Conservation (phyloP, 441 rosid species). For the Pelargonium myrrhifolium region DNA sequence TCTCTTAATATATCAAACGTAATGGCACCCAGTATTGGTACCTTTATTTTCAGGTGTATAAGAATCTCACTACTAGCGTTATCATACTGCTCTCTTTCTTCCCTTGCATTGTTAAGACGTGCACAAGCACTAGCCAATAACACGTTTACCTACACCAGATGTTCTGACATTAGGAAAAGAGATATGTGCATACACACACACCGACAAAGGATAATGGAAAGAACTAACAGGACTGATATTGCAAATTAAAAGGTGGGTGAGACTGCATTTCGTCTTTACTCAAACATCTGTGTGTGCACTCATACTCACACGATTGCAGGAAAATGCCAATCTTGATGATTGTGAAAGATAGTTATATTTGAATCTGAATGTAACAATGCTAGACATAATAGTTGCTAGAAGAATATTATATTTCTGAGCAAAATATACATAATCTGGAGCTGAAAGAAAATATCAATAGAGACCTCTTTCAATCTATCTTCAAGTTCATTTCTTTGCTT, state of each 20-base stretch:
- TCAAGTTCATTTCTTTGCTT: conserved; percentile 64
- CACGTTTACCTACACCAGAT: conserved; percentile 47
- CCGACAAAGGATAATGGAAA: conserved; percentile 10
- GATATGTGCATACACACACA: neutral
- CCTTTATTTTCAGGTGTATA: conserved; percentile 65
- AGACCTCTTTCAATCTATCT: conserved; percentile 63
- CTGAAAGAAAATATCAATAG: no score
- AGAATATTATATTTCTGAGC: no score
- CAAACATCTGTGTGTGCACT: no score
- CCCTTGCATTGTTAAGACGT: conserved; percentile 67
- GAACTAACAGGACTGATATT: neutral
- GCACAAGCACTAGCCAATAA: conserved; percentile 46
- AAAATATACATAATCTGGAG: no score
- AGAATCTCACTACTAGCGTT: conserved; percentile 79
- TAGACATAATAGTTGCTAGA: no score
- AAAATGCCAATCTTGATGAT: no score
- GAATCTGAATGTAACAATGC: no score
- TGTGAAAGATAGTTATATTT: no score
- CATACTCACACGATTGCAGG: no score
- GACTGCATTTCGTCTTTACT: no score
- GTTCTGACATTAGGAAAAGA: conserved; percentile 3
- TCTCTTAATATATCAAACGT: conserved; percentile 10
- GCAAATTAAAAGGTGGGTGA: conserved; percentile 8
- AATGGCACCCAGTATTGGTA: conserved; percentile 15
- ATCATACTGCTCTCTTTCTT: conserved; percentile 88